Percentiles rank a stretch among this genome's conserved stretches.
Conservation (phyloP, 257 asterid species). For the Salvia rosmarinus region DNA sequence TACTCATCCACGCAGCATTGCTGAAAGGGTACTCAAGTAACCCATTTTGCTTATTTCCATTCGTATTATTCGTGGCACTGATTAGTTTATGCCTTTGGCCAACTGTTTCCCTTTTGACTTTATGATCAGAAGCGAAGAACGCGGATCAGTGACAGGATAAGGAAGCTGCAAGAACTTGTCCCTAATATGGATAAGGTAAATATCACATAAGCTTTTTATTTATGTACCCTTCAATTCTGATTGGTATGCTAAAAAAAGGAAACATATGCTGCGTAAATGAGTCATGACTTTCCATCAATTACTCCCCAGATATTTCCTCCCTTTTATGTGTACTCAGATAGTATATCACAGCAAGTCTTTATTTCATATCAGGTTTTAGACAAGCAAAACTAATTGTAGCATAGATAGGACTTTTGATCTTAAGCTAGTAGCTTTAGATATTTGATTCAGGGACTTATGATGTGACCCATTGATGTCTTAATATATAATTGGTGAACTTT, state of each 20-base stretch:
- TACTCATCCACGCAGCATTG: conserved; percentile 98
- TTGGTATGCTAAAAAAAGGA: neutral
- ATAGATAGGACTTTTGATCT: neutral
- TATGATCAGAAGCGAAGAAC: conserved; percentile 78
- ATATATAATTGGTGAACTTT: neutral
- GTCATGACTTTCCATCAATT: conserved; percentile 2
- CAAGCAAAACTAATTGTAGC: neutral
- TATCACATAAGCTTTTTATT: conserved; percentile 3
- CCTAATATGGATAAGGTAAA: conserved; percentile 95
- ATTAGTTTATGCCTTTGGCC: neutral
- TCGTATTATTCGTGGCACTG: neutral
- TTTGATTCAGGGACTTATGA: too few species aligned
- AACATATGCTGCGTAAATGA: neutral
- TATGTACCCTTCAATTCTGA: neutral
- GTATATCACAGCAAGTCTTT: neutral
- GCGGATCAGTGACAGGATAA: conserved; percentile 87
- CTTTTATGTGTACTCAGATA: neutral
- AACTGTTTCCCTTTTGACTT: neutral
- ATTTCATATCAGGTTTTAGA: conserved; percentile 8
- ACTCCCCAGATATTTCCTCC: conserved; percentile 1
- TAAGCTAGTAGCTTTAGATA: neutral
- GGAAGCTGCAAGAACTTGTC: conserved; percentile 96
- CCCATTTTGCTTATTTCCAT: neutral
- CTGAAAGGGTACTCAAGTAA: conserved; percentile 76
- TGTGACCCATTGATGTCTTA: neutral